Base-by-base conservation (phyloP, 371 early-diverging fungal genomes). In the Syncephalis plumigaleata region DNA sequence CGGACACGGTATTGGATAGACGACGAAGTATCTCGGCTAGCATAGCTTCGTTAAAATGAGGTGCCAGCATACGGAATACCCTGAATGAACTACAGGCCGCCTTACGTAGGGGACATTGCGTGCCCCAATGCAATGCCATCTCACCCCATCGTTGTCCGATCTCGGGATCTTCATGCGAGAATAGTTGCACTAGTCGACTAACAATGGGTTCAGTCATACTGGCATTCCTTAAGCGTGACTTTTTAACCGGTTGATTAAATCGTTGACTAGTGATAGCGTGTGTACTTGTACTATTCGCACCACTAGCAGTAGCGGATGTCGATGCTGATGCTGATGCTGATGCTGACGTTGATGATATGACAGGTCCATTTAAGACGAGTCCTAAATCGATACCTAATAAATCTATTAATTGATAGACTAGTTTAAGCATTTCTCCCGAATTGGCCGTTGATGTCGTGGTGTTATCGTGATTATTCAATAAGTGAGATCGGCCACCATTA, bases 1-100 rank as follows among this genome's bases (percentile, higher is more conserved):
- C 91, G 2, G 84, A 82, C 24, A 91, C 70, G 1, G 90, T 87
- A 44, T 81, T 81, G 1, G 88, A 81, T 8, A 92, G 60, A 3
- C 91, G 77, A 21, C 79, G 75, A 1, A 91, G 57, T 57, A 92
- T 71, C 36, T 88, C 88, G 0, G 86, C 79, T 20, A 90, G 56
- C 80, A 87, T 87, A 46, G 71, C 67, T 39, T 77, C 78, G 40
- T 77, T 83, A 37, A 86, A 79, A 0, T 67, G 61, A 8, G 91
- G 88, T 61, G 71, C 74, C 20, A 94, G 52, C 1, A 71, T 73
- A 11, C 90, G 75, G 53, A 87, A 87, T 45, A 87, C 76, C 51
- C 90, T 89, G 49, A 92, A 77, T 0, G 91, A 88, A 9, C 89
- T 71, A 39, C 85, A 83, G 0, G 93, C 95, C 17, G 88, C 71